phyloP scores from a whole-genome alignment of 2,329 filamentous ascomycete genomes.

The Fusarium albidum region DNA sequence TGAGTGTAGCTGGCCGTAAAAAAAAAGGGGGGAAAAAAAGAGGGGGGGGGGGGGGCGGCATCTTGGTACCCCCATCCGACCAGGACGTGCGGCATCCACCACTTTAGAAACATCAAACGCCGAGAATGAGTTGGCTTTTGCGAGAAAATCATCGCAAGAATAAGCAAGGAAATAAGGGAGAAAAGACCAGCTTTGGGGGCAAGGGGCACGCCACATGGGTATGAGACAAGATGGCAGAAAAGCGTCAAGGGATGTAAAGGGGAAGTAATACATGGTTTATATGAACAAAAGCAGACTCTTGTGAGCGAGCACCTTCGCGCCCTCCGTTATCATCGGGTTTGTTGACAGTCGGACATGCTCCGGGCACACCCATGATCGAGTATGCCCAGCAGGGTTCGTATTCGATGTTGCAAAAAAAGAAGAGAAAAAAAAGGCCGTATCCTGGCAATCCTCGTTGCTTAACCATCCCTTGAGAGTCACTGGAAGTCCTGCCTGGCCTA shows the following conservation, averaged over 20 bases:
- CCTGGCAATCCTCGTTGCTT: not conserved
- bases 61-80: slow-evolving; percentile 5
- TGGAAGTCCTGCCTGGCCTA: slow-evolving; percentile 39
- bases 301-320: slow-evolving; percentile 2
- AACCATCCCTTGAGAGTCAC: slow-evolving; percentile 6
- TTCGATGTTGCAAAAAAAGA: not conserved
- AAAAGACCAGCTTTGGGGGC: slow-evolving; percentile 29
- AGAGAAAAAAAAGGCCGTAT: not conserved
- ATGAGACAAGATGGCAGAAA: slow-evolving; percentile 22
- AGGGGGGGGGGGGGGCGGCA: too few relatives aligned
- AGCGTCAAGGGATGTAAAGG: slow-evolving; percentile 19
- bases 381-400: not conserved
- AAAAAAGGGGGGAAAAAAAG: too few relatives aligned
- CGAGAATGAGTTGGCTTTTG: slow-evolving; percentile 14
- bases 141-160: slow-evolving; percentile 14
- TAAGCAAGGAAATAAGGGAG: slow-evolving; percentile 12
- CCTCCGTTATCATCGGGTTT: slow-evolving; percentile 6
- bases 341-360: slow-evolving; percentile 2
- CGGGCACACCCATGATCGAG: not conserved
- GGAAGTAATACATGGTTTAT: slow-evolving; percentile 35
- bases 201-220: slow-evolving; percentile 17
- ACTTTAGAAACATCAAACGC: slow-evolving; percentile 26
- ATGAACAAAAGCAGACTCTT: slow-evolving; percentile 17
- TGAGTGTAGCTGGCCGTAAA: not conserved
- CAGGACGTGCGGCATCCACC: slow-evolving; percentile 10